Conservation (phyloP, 2,329 filamentous ascomycete species). For the Penicillium sp. region DNA sequence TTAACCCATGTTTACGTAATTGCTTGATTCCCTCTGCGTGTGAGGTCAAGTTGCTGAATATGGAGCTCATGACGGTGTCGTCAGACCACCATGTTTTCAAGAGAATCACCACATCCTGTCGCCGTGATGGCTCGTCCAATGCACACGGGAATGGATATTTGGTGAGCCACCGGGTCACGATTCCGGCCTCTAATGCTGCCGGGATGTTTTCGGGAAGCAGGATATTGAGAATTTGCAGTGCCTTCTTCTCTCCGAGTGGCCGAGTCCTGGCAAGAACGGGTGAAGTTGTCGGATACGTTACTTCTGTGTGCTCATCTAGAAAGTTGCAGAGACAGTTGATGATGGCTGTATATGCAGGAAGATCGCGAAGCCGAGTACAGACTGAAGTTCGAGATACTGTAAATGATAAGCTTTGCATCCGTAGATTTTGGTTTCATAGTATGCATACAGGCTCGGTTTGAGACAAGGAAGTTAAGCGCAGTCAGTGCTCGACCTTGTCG, state of each 20-base stretch:
- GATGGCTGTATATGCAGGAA: conserved; percentile 39
- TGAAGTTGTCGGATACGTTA: conserved; percentile 35
- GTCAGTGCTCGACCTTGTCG: conserved; percentile 43
- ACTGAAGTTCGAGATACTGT: conserved; percentile 40
- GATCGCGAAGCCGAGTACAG: conserved; percentile 35
- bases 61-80: conserved; percentile 46
- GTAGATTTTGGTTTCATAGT: background rate
- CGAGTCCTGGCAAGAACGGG: conserved; percentile 43
- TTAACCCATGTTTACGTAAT: conserved; percentile 44
- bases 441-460: conserved; percentile 39
- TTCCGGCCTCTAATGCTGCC: conserved; percentile 60
- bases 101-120: conserved; percentile 41
- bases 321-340: conserved; percentile 46
- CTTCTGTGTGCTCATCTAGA: conserved; percentile 38
- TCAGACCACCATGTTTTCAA: conserved; percentile 45
- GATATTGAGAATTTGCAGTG: conserved; percentile 57
- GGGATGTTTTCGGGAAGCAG: conserved; percentile 62
- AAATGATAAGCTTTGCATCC: conserved; percentile 1
- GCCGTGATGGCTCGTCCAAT: conserved; percentile 50
- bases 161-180: conserved; percentile 73
- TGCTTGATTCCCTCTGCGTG: conserved; percentile 43
- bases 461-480: conserved; percentile 46
- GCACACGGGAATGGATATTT: conserved; percentile 69
- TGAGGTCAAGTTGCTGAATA: conserved; percentile 40
- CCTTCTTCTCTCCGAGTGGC: conserved; percentile 45